phyloP scores from a whole-genome alignment of 2,329 filamentous ascomycete genomes.

The Parasarocladium wereldwijsianum region DNA sequence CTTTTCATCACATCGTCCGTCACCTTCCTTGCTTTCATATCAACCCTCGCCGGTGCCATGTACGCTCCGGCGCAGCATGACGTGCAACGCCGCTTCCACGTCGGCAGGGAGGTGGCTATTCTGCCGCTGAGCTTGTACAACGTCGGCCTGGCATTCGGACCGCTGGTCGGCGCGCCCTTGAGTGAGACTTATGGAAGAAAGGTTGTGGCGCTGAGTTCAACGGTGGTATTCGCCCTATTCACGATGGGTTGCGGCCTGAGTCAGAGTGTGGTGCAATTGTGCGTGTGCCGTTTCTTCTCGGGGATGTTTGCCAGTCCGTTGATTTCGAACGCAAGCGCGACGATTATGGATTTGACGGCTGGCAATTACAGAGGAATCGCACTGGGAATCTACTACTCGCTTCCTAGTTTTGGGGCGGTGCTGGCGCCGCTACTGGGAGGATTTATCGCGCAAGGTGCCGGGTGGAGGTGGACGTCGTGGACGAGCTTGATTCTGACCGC shows the following conservation, averaged over 20 bases:
- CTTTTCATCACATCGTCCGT: constrained; percentile 65
- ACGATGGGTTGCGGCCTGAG: constrained; percentile 56
- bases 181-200: constrained; percentile 56
- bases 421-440: constrained; percentile 50
- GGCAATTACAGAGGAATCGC: constrained; percentile 39
- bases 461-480: constrained; percentile 47
- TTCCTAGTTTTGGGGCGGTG: constrained; percentile 52
- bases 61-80: constrained; percentile 12
- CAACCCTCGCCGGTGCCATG: constrained; percentile 17
- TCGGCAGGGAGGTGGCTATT: constrained; percentile 10
- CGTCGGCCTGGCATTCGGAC: constrained; percentile 20
- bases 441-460: constrained; percentile 47
- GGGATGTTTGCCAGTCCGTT: constrained; percentile 47
- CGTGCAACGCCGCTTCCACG: constrained; percentile 9
- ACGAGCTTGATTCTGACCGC: constrained; percentile 21
- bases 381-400: constrained; percentile 46
- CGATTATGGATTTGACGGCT: constrained; percentile 46
- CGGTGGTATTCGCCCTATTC: constrained; percentile 55
- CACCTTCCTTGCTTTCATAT: constrained; percentile 53
- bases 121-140: constrained; percentile 14
- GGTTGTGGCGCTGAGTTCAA: constrained; percentile 26
- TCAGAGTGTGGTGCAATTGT: constrained; percentile 54
- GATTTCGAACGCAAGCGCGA: constrained; percentile 46
- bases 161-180: constrained; percentile 62
- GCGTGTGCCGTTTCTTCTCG: constrained; percentile 57